Percentiles rank a stretch among this genome's conserved stretches.
Evolutionary conservation across 2,329 filamentous ascomycete genomes (phyloP).

Genomic region (Juglanconis sp.): DNA sequence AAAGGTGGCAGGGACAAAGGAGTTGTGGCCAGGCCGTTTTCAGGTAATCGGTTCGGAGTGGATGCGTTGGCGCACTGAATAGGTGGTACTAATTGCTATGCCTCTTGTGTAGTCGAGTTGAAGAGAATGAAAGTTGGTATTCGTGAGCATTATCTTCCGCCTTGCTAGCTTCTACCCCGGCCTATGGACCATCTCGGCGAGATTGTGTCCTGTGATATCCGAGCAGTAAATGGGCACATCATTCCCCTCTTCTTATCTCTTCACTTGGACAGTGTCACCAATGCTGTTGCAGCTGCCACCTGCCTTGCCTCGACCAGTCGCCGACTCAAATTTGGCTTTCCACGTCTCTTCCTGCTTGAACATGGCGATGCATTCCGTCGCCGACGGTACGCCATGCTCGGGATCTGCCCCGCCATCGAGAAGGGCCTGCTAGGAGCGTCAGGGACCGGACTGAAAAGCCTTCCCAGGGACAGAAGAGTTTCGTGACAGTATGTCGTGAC

Average conservation of each 20-base stretch:
- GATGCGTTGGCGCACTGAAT: too few species aligned
- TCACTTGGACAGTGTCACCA: neutral
- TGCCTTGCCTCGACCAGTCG: constrained; percentile 45
- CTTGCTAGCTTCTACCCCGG: too few species aligned
- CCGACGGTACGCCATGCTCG: constrained; percentile 47
- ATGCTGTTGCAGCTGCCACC: neutral
- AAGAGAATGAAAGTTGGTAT: too few species aligned
- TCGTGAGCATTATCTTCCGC: too few species aligned
- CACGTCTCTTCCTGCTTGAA: constrained; percentile 53
- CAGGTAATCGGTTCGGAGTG: too few species aligned
- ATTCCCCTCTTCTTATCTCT: neutral
- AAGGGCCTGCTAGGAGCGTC: constrained; percentile 33
- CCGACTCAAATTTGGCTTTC: constrained; percentile 46
- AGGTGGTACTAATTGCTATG: neutral
- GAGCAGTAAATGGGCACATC: neutral
- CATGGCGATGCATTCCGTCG: constrained; percentile 45
- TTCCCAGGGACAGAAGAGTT: neutral
- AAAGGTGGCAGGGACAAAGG: neutral
- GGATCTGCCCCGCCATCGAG: constrained; percentile 54
- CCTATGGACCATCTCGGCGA: too few species aligned
- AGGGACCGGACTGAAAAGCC: neutral
- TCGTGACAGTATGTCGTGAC: neutral
- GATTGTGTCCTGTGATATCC: too few species aligned
- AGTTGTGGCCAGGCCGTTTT: too few species aligned
- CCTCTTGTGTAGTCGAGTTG: too few species aligned